Conservation (phyloP, 2,329 filamentous ascomycete species). For the Nemania sp. region DNA sequence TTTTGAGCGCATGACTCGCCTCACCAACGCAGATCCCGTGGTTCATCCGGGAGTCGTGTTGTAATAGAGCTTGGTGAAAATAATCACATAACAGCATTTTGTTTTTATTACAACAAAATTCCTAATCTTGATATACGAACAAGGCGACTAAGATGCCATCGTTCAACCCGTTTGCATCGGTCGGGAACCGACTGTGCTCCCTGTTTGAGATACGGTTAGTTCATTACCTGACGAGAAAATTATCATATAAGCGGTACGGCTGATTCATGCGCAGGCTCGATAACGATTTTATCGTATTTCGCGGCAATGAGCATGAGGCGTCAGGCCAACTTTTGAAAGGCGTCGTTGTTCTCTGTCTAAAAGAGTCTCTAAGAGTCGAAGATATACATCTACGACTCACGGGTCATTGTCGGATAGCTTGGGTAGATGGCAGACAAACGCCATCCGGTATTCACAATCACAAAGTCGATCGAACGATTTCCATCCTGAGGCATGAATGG, state of each 20-base stretch:
- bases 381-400: slow-evolving; percentile 73
- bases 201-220: slow-evolving; percentile 63
- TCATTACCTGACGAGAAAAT: background rate
- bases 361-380: slow-evolving; percentile 69
- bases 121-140: background rate
- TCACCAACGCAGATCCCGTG: slow-evolving; percentile 12
- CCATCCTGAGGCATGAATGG: slow-evolving; percentile 72
- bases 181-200: slow-evolving; percentile 55
- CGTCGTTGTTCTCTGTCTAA: slow-evolving; percentile 72
- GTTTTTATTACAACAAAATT: slow-evolving; percentile 13
- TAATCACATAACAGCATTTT: slow-evolving; percentile 10
- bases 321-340: slow-evolving; percentile 76
- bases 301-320: slow-evolving; percentile 74
- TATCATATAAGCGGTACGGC: background rate
- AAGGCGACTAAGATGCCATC: slow-evolving; percentile 51
- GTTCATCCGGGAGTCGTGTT: background rate
- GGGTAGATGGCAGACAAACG: slow-evolving; percentile 49
- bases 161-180: slow-evolving; percentile 59
- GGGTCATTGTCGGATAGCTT: slow-evolving; percentile 71
- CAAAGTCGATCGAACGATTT: slow-evolving; percentile 60
- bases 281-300: slow-evolving; percentile 77
- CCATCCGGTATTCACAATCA: slow-evolving; percentile 62
- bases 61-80: slow-evolving; percentile 4
- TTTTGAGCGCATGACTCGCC: slow-evolving; percentile 16
- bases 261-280: slow-evolving; percentile 60